These are phyloP conservation scores for Bryopsis sp. DNA, from an alignment of 139 green algal genomes.

Conservation along the genomic window DNA sequence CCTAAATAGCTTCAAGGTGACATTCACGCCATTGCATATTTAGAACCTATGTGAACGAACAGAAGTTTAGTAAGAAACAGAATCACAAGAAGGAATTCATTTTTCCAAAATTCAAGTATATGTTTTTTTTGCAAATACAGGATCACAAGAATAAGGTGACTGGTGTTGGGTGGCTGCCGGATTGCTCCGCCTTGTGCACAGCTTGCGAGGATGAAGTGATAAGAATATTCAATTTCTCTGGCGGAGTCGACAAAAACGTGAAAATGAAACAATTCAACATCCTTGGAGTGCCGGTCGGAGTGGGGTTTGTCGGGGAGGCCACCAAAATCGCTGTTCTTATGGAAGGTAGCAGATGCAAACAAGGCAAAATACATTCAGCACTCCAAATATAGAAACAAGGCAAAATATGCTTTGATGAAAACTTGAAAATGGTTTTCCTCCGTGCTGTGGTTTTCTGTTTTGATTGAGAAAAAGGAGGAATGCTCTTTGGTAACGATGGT, in stretches of 20 bases:
- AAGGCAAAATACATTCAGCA: too few relatives aligned
- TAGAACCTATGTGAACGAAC: not conserved
- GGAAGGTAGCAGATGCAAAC: too few relatives aligned
- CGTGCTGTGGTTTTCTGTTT: too few relatives aligned
- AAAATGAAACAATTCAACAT: conserved; percentile 2
- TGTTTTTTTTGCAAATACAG: conserved; percentile 17
- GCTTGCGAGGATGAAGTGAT: conserved; percentile 25
- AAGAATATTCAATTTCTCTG: conserved; percentile 20
- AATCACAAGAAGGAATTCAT: not conserved
- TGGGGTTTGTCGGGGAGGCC: not conserved
- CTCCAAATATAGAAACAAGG: too few relatives aligned
- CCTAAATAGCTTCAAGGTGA: not conserved
- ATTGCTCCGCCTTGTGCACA: conserved; percentile 18
- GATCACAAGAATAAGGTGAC: conserved; percentile 21
- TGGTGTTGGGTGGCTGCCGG: conserved; percentile 16
- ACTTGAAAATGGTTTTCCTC: too few relatives aligned
- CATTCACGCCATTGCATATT: not conserved
- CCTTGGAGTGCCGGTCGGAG: not conserved
- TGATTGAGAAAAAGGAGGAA: too few relatives aligned
- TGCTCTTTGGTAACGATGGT: too few relatives aligned
- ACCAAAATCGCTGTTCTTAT: not conserved
- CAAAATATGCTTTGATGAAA: too few relatives aligned
- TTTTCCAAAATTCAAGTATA: not conserved
- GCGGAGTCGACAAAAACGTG: not conserved
- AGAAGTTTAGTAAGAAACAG: not conserved